A percentile compares a stretch with the other conserved stretches of the same genome.
Evolutionary conservation across 148 eudicot genomes (phyloP).

Genomic region (Fagopyrum homotropicum): DNA sequence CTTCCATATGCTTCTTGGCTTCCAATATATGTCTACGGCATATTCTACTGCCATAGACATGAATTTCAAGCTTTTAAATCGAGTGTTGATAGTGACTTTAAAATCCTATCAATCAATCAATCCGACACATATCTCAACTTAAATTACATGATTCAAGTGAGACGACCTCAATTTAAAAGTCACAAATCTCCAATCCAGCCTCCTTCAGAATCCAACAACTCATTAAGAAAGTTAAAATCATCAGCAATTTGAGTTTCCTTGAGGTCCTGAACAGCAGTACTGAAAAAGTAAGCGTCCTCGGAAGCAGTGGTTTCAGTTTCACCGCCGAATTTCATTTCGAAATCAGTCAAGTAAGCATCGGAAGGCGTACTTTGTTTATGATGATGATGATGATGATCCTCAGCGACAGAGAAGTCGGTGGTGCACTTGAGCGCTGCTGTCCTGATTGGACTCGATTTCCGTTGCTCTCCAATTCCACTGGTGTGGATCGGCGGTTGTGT

Average conservation of each 20-base stretch:
- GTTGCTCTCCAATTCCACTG: neutral
- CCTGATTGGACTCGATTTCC: constrained; percentile 8
- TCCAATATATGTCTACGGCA: too few relatives aligned
- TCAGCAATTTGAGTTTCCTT: constrained; percentile 6
- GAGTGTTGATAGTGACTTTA: too few relatives aligned
- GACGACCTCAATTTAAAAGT: neutral
- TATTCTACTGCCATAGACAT: too few relatives aligned
- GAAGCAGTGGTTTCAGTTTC: neutral
- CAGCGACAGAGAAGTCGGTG: constrained; percentile 8
- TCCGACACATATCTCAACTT: neutral
- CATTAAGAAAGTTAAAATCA: constrained; percentile 2
- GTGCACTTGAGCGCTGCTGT: constrained; percentile 12
- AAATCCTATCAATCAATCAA: neutral
- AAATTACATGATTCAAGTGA: neutral
- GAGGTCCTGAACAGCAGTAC: neutral
- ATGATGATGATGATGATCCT: neutral
- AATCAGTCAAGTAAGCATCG: constrained; percentile 1
- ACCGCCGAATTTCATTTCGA: neutral
- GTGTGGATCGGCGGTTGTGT: neutral
- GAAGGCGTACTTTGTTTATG: neutral
- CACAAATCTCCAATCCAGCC: constrained; percentile 14
- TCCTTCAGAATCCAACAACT: constrained; percentile 8
- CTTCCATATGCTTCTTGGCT: constrained; percentile 1
- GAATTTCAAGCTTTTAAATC: too few relatives aligned
- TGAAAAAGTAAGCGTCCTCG: neutral